Conservation (phyloP, 352 stramenopile species). For the Halophytophthora polymorphica region DNA sequence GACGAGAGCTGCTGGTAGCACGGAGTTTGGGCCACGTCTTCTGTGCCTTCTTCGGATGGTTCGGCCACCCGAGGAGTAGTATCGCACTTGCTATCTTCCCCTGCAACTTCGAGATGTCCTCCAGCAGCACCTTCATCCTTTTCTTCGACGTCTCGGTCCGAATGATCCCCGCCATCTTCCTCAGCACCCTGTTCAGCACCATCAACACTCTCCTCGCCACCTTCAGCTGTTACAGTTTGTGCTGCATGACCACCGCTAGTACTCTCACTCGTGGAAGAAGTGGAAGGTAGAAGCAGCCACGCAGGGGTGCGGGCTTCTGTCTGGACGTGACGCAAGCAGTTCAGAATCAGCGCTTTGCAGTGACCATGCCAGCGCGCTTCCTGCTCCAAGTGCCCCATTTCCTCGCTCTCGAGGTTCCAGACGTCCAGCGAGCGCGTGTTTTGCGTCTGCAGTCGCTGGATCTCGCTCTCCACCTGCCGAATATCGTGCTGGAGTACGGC, state of each 20-base stretch:
- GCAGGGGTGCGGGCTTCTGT: conserved; percentile 14
- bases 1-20: conserved; percentile 25
- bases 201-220: neutral
- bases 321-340: conserved; percentile 22
- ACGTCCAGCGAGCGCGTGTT: conserved; percentile 35
- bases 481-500: conserved; percentile 20
- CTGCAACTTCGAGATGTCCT: too few species aligned
- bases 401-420: conserved; percentile 28
- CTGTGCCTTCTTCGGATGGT: too few species aligned
- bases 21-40: neutral
- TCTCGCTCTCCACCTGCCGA: conserved; percentile 22
- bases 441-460: conserved; percentile 33
- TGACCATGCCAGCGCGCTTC: conserved; percentile 47
- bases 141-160: too few species aligned
- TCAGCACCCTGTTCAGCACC: too few species aligned
- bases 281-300: conserved; percentile 25
- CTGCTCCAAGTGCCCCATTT: conserved; percentile 29
- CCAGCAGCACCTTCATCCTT: too few species aligned
- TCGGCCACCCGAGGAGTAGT: too few species aligned
- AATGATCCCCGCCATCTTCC: too few species aligned
- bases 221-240: conserved; percentile 5
- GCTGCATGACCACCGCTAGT: too few species aligned
- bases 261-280: neutral
- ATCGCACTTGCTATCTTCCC: too few species aligned
- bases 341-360: conserved; percentile 40